A percentile compares a stretch with the other conserved stretches of the same genome.
Evolutionary conservation across 106 monocot species (phyloP).

Genomic region (Posidonia australis): DNA sequence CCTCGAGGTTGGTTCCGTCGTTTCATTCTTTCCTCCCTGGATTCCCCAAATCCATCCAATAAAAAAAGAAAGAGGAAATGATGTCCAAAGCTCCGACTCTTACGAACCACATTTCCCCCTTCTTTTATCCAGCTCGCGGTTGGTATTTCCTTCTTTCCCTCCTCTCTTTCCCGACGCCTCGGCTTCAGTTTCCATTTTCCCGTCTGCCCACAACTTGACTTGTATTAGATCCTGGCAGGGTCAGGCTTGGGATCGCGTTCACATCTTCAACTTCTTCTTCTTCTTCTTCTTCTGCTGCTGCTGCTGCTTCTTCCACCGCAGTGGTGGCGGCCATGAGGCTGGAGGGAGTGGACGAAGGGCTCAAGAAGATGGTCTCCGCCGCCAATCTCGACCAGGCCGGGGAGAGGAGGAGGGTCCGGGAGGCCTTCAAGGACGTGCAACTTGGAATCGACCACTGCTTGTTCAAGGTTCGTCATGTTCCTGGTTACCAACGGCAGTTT

Average conservation of each 20-base stretch:
- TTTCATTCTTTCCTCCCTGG: too few species aligned
- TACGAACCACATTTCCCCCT: too few species aligned
- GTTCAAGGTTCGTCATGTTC: conserved; percentile 41
- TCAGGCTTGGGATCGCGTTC: neutral
- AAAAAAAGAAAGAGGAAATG: too few species aligned
- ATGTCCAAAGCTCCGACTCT: too few species aligned
- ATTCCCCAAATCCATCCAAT: too few species aligned
- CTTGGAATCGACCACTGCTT: conserved; percentile 82
- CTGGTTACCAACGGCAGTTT: too few species aligned
- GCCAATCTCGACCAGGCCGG: conserved; percentile 54
- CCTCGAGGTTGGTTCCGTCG: too few species aligned
- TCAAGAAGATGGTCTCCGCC: conserved; percentile 40
- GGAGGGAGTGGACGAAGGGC: conserved; percentile 63
- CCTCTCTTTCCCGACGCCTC: too few species aligned
- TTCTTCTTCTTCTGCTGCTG: neutral
- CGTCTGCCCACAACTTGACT: neutral
- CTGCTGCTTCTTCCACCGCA: neutral
- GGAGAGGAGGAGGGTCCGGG: conserved; percentile 61
- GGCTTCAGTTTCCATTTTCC: neutral
- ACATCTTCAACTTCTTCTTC: neutral
- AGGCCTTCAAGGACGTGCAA: conserved; percentile 77
- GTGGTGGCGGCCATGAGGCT: conserved; percentile 20
- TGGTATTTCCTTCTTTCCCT: too few species aligned
- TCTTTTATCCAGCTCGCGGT: too few species aligned
- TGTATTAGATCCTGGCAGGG: neutral